phyloP scores from a whole-genome alignment of 768 basidiomycete species.

The Butyriboletus loyo region DNA sequence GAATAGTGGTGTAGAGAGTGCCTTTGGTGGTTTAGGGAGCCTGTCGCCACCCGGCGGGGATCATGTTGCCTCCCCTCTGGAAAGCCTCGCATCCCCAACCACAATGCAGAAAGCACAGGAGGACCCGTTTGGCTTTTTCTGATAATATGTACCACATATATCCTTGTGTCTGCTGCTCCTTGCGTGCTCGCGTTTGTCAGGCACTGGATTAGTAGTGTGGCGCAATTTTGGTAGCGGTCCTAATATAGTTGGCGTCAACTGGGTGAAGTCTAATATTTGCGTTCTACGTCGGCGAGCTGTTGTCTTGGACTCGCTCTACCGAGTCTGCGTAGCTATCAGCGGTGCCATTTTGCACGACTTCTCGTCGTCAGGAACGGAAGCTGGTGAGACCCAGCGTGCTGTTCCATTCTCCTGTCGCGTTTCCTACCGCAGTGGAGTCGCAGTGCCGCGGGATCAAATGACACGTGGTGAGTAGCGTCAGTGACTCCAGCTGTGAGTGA shows the following conservation, averaged over 20 bases:
- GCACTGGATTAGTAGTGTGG: background rate
- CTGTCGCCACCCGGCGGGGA: conserved; percentile 6
- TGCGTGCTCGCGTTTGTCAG: background rate
- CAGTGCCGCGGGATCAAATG: background rate
- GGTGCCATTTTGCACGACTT: no score
- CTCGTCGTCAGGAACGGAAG: background rate
- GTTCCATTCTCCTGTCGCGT: background rate
- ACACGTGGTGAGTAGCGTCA: background rate
- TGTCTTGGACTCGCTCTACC: background rate
- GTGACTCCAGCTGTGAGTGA: background rate
- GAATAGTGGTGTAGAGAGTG: conserved; percentile 5
- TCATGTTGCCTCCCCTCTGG: conserved; percentile 18
- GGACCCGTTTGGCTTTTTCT: conserved; percentile 57
- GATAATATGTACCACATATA: conserved; percentile 15
- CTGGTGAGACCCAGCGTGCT: background rate
- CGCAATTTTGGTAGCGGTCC: background rate
- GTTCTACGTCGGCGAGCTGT: background rate
- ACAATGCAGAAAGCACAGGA: conserved; percentile 40
- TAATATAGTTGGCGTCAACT: background rate
- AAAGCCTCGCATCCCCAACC: conserved; percentile 16
- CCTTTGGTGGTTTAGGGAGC: conserved; percentile 19
- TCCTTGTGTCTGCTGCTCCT: background rate
- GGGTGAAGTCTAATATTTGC: background rate
- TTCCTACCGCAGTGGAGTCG: background rate
- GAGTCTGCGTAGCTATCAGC: background rate